Evolutionary conservation across 495 filamentous ascomycete genomes (phyloP).

Genomic region (Xylaria telfairii): DNA sequence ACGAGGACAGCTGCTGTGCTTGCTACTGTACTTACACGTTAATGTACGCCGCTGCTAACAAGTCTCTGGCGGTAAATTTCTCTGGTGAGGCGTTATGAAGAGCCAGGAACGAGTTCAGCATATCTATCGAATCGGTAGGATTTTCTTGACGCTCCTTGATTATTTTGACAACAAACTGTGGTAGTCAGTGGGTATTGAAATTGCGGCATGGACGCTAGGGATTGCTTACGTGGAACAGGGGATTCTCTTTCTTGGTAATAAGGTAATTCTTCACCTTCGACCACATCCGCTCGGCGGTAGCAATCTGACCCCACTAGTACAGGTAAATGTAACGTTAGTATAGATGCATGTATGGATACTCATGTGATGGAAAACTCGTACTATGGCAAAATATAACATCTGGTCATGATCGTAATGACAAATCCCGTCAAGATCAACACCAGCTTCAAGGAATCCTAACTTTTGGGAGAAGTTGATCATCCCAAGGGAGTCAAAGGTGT

Average conservation of each 20-base stretch:
- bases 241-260: slow-evolving; percentile 8
- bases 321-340: slow-evolving; percentile 6
- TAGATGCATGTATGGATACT: background rate
- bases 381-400: slow-evolving; percentile 22
- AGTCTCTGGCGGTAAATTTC: slow-evolving; percentile 22
- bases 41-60: slow-evolving; percentile 22
- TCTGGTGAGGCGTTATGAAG: slow-evolving; percentile 15
- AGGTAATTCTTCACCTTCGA: slow-evolving; percentile 5
- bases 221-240: background rate
- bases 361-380: background rate
- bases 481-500: slow-evolving; percentile 65
- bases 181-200: background rate
- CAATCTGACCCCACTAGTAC: slow-evolving; percentile 19
- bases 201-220: background rate
- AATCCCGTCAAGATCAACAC: slow-evolving; percentile 55
- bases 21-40: slow-evolving; percentile 8
- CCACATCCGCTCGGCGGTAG: slow-evolving; percentile 16
- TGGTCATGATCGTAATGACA: slow-evolving; percentile 16
- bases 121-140: slow-evolving; percentile 11
- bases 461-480: slow-evolving; percentile 60
- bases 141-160: background rate
- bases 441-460: slow-evolving; percentile 59
- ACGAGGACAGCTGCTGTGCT: slow-evolving; percentile 30
- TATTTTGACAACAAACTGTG: slow-evolving; percentile 10
- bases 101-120: slow-evolving; percentile 18